Evolutionary conservation across 2,329 filamentous ascomycete genomes (phyloP).

Genomic region (Grosmannia clavigera): DNA sequence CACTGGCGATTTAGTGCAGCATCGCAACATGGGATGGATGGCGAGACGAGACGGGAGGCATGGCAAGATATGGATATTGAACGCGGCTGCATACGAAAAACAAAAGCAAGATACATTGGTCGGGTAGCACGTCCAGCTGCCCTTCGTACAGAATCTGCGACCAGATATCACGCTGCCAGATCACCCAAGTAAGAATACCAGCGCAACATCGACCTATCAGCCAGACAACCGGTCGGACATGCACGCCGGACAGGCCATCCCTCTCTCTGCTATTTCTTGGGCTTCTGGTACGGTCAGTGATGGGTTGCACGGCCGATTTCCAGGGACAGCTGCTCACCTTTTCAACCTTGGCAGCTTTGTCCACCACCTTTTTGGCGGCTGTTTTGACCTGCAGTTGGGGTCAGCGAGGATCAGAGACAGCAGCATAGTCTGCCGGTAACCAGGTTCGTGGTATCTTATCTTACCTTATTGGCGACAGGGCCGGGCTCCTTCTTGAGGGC

Average conservation of each 20-base stretch:
- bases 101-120: neutral
- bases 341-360: conserved; percentile 14
- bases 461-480: neutral
- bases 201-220: neutral
- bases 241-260: neutral
- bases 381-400: neutral
- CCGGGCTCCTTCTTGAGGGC: conserved; percentile 21
- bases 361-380: conserved; percentile 8
- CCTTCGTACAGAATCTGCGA: too few species aligned
- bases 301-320: neutral
- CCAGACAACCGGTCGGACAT: neutral
- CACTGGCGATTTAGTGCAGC: too few species aligned
- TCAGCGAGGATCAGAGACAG: neutral
- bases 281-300: neutral
- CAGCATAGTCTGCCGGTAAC: neutral
- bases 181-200: too few species aligned
- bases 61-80: too few species aligned
- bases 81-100: too few species aligned
- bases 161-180: too few species aligned
- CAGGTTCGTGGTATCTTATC: neutral
- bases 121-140: neutral
- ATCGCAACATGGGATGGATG: too few species aligned
- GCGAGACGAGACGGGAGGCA: neutral
- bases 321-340: neutral
- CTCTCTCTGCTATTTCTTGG: neutral